A percentile compares a stretch with the other conserved stretches of the same genome.
Evolutionary conservation across 805 yeast species (phyloP).

Genomic region (Yamadazyma takamatsuzukensis): DNA sequence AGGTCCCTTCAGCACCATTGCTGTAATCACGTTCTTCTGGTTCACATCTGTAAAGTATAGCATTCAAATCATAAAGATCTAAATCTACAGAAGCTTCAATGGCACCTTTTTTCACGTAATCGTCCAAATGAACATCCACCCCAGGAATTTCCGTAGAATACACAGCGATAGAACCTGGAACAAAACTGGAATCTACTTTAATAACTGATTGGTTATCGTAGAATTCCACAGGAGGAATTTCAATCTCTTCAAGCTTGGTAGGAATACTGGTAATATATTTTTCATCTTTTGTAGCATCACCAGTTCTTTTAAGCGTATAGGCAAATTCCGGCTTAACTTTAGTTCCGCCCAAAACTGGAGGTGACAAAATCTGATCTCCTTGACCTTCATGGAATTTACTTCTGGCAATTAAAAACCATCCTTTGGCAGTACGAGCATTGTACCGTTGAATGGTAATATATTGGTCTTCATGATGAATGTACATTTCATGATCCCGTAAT

Average conservation of each 20-base stretch:
- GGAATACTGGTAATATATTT: conserved; percentile 59
- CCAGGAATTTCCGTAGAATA: conserved; percentile 66
- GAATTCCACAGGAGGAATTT: conserved; percentile 44
- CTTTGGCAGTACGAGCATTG: conserved; percentile 79
- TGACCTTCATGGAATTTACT: conserved; percentile 58
- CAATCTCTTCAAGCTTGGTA: conserved; percentile 52
- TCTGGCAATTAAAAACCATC: conserved; percentile 85
- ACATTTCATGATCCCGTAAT: conserved; percentile 70
- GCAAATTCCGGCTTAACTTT: conserved; percentile 55
- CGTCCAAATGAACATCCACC: conserved; percentile 63
- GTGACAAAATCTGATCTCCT: conserved; percentile 51
- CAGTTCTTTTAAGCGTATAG: conserved; percentile 51
- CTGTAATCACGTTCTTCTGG: conserved; percentile 84
- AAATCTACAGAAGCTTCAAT: conserved; percentile 63
- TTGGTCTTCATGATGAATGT: conserved; percentile 91
- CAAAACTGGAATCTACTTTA: conserved; percentile 57
- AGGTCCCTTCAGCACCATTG: conserved; percentile 67
- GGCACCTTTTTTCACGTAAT: conserved; percentile 71
- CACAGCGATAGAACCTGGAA: conserved; percentile 89
- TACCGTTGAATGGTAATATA: conserved; percentile 86
- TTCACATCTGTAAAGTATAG: conserved; percentile 71
- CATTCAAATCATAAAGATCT: conserved; percentile 67
- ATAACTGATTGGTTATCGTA: conserved; percentile 52
- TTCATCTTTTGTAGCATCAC: conserved; percentile 42
- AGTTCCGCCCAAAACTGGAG: conserved; percentile 59